Evolutionary conservation across 371 early-diverging fungal genomes (phyloP), one percentile per base, ranked within the genome.

Genomic region (Mucor lusitanicus): DNA sequence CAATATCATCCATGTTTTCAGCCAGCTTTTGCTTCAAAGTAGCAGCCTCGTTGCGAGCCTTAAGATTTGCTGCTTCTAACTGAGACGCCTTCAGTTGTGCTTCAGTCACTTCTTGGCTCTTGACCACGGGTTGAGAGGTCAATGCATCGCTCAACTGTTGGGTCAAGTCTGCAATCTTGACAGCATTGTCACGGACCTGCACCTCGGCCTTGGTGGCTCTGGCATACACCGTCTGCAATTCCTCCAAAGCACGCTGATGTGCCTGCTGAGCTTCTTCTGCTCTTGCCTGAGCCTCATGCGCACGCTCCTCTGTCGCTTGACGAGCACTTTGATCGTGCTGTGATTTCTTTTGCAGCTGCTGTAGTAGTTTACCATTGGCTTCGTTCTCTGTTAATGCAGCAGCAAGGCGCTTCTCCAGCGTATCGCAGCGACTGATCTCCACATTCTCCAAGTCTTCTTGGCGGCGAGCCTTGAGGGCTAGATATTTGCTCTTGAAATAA

Each of bases 251-350:
- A 12, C 81, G 80, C 9, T 79, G 82, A 37, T 85, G 88, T 3
- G 86, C 84, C 23, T 84, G 64, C 57, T 83, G 85, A 0, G 85
- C 81, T 59, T 85, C 85, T 23, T 86, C 85, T 7, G 86, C 88
- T 57, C 85, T 64, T 30, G 70, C 61, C 8, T 79, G 69, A 6
- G 86, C 83, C 13, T 78, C 80, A 7, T 64, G 77, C 2, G 81
- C 80, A 9, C 84, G 73, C 25, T 82, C 84, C 59, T 87, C 87
- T 0, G 87, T 85, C 2, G 82, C 68, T 7, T 74, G 44, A 6
- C 83, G 72, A 0, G 78, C 71, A 4, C 28, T 46, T 12, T 73
- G 78, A 37, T 87, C 86, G 66, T 85, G 77, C 27, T 77, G 76
- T 1, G 84, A 69, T 44, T 70, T 42, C 57, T 85, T 84, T 54